These are phyloP conservation scores for Andrographis paniculata DNA, from an alignment of 305 asterid species.

Conservation along the genomic window DNA sequence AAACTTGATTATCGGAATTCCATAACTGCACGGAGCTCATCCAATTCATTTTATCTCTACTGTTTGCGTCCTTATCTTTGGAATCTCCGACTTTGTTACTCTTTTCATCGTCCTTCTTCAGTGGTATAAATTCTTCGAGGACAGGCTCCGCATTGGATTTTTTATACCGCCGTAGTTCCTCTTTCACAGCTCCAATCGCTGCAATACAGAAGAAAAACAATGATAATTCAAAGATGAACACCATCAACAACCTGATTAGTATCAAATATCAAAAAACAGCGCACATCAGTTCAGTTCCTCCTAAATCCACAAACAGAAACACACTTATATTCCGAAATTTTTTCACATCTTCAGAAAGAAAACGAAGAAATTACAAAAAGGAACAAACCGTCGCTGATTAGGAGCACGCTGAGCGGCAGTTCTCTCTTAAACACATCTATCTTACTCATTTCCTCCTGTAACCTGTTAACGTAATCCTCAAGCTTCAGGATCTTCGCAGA, in stretches of 20 bases:
- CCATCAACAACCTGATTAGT: neutral
- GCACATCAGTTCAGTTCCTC: neutral
- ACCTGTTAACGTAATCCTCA: slow-evolving; percentile 29
- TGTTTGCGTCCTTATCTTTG: slow-evolving; percentile 20
- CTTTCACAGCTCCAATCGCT: slow-evolving; percentile 28
- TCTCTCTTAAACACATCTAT: slow-evolving; percentile 46
- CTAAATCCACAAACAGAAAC: neutral
- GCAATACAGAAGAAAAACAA: too few species aligned
- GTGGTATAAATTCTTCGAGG: slow-evolving; percentile 35
- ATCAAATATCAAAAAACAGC: neutral
- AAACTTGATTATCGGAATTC: slow-evolving; percentile 29
- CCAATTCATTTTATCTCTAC: slow-evolving; percentile 66
- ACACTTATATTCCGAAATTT: too few species aligned
- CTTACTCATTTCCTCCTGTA: slow-evolving; percentile 51
- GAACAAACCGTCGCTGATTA: slow-evolving; percentile 35
- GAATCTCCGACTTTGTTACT: slow-evolving; percentile 13
- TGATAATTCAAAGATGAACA: too few species aligned
- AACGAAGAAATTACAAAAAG: too few species aligned
- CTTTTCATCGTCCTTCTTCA: slow-evolving; percentile 22
- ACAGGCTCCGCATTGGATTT: slow-evolving; percentile 19
- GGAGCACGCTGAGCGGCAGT: slow-evolving; percentile 48
- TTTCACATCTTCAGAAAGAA: too few species aligned
- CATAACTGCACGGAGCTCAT: slow-evolving; percentile 78
- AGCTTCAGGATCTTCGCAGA: slow-evolving; percentile 27
- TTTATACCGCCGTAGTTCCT: slow-evolving; percentile 26